Percentiles rank a stretch among this genome's conserved stretches.
These are phyloP conservation scores for Cantharellus cinnabarinus DNA, from an alignment of 768 basidiomycete species.

Conservation along the genomic window DNA sequence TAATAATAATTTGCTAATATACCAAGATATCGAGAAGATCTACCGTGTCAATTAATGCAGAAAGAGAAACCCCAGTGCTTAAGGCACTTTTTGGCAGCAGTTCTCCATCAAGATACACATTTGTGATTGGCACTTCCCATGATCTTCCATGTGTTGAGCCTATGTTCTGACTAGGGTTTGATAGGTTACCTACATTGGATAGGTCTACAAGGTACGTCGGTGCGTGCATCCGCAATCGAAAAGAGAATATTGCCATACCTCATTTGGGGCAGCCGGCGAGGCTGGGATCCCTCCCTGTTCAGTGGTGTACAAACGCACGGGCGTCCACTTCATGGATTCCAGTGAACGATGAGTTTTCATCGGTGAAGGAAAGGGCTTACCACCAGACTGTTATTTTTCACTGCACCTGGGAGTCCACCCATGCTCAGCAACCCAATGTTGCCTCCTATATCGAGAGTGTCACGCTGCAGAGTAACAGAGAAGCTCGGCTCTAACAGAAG, in stretches of 20 bases:
- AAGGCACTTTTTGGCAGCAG: slow-evolving; percentile 30
- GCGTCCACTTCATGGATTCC: slow-evolving; percentile 36
- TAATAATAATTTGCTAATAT: not conserved
- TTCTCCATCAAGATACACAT: slow-evolving; percentile 48
- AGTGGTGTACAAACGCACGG: slow-evolving; percentile 33
- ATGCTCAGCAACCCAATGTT: slow-evolving; percentile 45
- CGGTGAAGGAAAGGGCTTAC: not conserved
- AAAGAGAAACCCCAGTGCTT: slow-evolving; percentile 28
- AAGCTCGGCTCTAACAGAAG: slow-evolving; percentile 30
- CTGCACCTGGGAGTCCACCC: slow-evolving; percentile 37
- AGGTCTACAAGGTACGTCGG: not conserved
- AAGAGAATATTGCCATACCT: slow-evolving; percentile 25
- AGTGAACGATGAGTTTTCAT: not conserved
- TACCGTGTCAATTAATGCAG: slow-evolving; percentile 56
- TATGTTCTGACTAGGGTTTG: not conserved
- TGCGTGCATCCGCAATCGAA: not conserved
- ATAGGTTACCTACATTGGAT: slow-evolving; percentile 1
- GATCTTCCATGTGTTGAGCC: slow-evolving; percentile 16
- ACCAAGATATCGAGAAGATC: slow-evolving; percentile 8
- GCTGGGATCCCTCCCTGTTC: slow-evolving; percentile 33
- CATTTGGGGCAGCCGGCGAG: slow-evolving; percentile 34
- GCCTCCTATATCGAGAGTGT: slow-evolving; percentile 45
- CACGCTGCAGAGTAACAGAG: slow-evolving; percentile 43
- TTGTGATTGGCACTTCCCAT: slow-evolving; percentile 56
- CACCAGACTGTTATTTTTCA: slow-evolving; percentile 20